Conservation (phyloP, 2,329 filamentous ascomycete species). For the Acephala macrosclerotiorum region DNA sequence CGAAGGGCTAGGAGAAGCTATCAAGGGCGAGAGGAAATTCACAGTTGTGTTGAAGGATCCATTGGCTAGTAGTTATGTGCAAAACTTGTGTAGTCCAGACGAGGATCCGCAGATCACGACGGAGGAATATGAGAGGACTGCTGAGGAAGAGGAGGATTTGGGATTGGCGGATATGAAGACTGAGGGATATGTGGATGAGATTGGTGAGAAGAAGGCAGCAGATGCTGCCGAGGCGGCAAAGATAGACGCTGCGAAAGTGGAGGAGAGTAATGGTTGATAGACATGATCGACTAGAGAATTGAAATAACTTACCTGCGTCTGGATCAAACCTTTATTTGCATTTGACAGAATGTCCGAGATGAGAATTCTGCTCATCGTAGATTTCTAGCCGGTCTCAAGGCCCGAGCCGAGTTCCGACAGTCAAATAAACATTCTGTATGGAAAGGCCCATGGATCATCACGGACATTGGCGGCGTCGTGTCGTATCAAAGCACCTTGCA, state of each 20-base stretch:
- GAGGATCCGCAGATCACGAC: slow-evolving; percentile 81
- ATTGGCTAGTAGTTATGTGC: slow-evolving; percentile 90
- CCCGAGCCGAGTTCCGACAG: background rate
- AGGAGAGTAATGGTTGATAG: slow-evolving; percentile 16
- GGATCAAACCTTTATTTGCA: background rate
- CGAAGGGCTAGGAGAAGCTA: slow-evolving; percentile 74
- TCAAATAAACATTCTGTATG: background rate
- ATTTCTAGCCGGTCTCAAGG: background rate
- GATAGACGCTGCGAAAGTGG: background rate
- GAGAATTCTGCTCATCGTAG: background rate
- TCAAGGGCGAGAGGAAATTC: slow-evolving; percentile 81
- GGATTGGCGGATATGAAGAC: slow-evolving; percentile 92
- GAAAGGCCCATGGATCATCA: too few species aligned
- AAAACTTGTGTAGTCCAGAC: slow-evolving; percentile 81
- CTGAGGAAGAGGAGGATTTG: slow-evolving; percentile 92
- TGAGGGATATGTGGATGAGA: slow-evolving; percentile 70
- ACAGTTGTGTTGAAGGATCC: slow-evolving; percentile 87
- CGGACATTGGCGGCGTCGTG: too few species aligned
- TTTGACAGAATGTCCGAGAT: background rate
- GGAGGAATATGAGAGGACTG: slow-evolving; percentile 85
- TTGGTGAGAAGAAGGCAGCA: slow-evolving; percentile 38
- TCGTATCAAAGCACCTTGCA: too few species aligned
- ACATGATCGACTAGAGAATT: slow-evolving; percentile 2
- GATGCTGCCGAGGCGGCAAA: slow-evolving; percentile 28
- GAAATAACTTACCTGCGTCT: slow-evolving; percentile 1